phyloP scores from a whole-genome alignment of 192 early-diverging fungal species.

The Podila clonocystis region DNA sequence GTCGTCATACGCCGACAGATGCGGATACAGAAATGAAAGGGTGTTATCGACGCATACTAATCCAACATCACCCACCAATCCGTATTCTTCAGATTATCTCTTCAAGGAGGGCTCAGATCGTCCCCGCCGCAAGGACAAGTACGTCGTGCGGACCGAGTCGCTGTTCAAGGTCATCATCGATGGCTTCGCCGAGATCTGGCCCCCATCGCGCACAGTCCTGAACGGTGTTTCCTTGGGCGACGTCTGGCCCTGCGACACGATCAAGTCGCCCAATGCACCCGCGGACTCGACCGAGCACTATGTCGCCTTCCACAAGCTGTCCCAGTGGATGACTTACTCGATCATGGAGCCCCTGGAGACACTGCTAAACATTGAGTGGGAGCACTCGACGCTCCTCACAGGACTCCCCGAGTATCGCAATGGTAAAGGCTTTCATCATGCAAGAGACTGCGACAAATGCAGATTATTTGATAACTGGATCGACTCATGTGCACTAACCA shows the following conservation, averaged over 20 bases:
- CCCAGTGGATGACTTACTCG: slow-evolving; percentile 96
- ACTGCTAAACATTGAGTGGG: slow-evolving; percentile 52
- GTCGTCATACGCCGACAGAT: not conserved
- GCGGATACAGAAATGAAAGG: not conserved
- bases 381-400: slow-evolving; percentile 76
- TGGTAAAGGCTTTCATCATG: slow-evolving; percentile 46
- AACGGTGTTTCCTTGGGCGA: slow-evolving; percentile 86
- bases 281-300: slow-evolving; percentile 55
- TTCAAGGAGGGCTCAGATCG: slow-evolving; percentile 62
- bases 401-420: slow-evolving; percentile 90
- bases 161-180: slow-evolving; percentile 85
- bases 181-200: slow-evolving; percentile 88
- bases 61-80: not conserved
- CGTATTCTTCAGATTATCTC: slow-evolving; percentile 67
- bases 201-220: slow-evolving; percentile 79
- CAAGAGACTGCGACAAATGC: slow-evolving; percentile 3
- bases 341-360: slow-evolving; percentile 82
- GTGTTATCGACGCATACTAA: not conserved
- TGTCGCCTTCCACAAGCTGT: slow-evolving; percentile 92
- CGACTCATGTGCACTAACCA: not conserved
- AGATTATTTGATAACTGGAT: slow-evolving; percentile 13
- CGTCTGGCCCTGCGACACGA: slow-evolving; percentile 83
- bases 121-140: slow-evolving; percentile 55
- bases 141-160: slow-evolving; percentile 70
- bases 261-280: slow-evolving; percentile 37